Evolutionary conservation across 1,284 basidiomycete genomes (phyloP).

Genomic region (Trametes hirsuta): DNA sequence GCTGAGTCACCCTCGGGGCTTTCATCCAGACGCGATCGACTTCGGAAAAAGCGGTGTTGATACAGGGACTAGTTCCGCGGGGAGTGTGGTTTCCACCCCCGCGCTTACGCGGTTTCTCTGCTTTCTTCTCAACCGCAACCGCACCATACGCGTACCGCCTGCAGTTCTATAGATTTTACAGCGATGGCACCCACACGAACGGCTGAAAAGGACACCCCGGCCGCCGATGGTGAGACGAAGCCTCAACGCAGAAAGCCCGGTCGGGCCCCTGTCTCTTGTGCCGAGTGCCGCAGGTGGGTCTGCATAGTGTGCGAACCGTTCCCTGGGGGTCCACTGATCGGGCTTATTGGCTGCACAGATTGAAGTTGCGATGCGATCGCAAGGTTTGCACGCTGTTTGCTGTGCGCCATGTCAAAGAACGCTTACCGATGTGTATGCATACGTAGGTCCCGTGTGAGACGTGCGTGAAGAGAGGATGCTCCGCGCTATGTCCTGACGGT

Average conservation of each 20-base stretch:
- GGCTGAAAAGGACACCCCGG: constrained; percentile 20
- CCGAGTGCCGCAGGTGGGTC: constrained; percentile 65
- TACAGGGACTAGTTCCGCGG: too few relatives aligned
- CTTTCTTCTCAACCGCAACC: too few relatives aligned
- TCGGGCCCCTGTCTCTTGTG: constrained; percentile 65
- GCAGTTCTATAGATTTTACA: neutral
- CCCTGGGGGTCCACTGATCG: constrained; percentile 4
- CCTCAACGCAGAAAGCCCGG: constrained; percentile 46
- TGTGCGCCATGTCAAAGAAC: neutral
- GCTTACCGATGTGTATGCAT: neutral
- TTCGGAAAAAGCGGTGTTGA: too few relatives aligned
- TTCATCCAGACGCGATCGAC: too few relatives aligned
- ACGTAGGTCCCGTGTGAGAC: constrained; percentile 49
- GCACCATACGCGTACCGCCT: too few relatives aligned
- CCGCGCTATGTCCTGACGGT: constrained; percentile 73
- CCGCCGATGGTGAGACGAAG: constrained; percentile 14
- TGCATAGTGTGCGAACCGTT: constrained; percentile 2
- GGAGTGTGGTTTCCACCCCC: too few relatives aligned
- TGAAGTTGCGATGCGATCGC: constrained; percentile 75
- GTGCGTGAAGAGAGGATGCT: constrained; percentile 70
- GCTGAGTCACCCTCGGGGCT: too few relatives aligned
- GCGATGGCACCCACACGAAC: constrained; percentile 22
- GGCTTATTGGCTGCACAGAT: constrained; percentile 37
- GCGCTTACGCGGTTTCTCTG: too few relatives aligned
- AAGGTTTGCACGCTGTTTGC: constrained; percentile 44